Percentiles rank a stretch among this genome's conserved stretches.
These are phyloP conservation scores for Colletotrichum cordylinicola DNA, from an alignment of 2,329 filamentous ascomycete genomes.

Conservation along the genomic window DNA sequence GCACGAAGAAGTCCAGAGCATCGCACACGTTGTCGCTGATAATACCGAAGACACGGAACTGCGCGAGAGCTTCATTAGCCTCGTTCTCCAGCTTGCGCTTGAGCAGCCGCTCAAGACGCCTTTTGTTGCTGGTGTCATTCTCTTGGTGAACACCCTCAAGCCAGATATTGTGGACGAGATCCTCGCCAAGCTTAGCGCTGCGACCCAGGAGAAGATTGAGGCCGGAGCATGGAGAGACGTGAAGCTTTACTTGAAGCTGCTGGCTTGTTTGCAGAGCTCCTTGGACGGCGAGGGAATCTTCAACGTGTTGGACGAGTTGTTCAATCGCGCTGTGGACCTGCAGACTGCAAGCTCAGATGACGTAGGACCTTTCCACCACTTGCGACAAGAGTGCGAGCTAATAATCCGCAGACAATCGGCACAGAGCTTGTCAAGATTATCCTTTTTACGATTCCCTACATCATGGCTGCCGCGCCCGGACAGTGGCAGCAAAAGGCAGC, in stretches of 20 bases:
- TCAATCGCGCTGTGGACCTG: conserved; percentile 86
- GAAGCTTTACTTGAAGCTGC: conserved; percentile 87
- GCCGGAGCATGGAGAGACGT: conserved; percentile 86
- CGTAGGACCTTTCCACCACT: conserved; percentile 57
- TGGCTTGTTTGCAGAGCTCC: conserved; percentile 83
- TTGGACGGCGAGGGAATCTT: conserved; percentile 88
- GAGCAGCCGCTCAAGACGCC: conserved; percentile 99
- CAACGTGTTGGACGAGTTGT: conserved; percentile 85
- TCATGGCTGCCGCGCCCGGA: conserved; percentile 75
- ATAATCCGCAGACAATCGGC: conserved; percentile 59
- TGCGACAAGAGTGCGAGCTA: neutral
- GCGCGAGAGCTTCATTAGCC: conserved; percentile 73
- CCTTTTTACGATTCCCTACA: conserved; percentile 90
- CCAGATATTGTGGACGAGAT: conserved; percentile 76
- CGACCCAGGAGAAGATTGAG: conserved; percentile 71
- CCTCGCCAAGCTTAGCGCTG: conserved; percentile 65
- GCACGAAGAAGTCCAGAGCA: conserved; percentile 77
- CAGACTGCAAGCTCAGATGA: conserved; percentile 94
- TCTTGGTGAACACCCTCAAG: conserved; percentile 80
- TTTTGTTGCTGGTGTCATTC: conserved; percentile 83
- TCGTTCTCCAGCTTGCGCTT: conserved; percentile 76
- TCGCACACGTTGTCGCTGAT: conserved; percentile 79
- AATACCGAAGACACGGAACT: conserved; percentile 87
- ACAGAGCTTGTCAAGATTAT: conserved; percentile 97
- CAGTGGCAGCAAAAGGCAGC: conserved; percentile 76